Base-by-base conservation (phyloP, 805 yeast species). In the Metschnikowia colocasiae region DNA sequence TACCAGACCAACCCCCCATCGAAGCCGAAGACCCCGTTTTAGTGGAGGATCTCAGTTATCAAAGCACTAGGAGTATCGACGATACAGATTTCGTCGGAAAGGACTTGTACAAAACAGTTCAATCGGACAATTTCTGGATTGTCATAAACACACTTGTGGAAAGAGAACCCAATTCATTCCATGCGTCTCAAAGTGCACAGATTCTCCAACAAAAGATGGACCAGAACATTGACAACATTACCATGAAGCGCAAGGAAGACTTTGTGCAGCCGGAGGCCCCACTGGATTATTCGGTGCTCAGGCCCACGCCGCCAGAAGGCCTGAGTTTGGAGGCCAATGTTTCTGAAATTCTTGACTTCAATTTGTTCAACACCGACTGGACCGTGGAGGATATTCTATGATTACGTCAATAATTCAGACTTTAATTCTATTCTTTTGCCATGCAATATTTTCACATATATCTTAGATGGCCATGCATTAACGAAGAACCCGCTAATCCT, bases 111-210 rank as follows among this genome's bases (percentile, higher is more conserved):
- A 53, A 50, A 18, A 52, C 57, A 6, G 33, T 55, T 3, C 59
- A 55, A 27, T 52, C 59, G 2, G 59, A 55, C 40, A 54, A 54
- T 23, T 54, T 54, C 38, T 55, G 59, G 59, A 47, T 55, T 15
- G 39, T 46, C 26, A 37, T 47, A 33, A 53, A 49, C 44, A 39
- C 51, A 3, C 30, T 55, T 22, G 30, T 43, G 13, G 55, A 54
- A 22, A 35, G 50, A 13, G 55, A 50, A 19, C 48, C 47, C 19
- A 46, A 44, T 29, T 26, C 48, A n/a, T 42, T 38, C 18, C 43
- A 42, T 36, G 44, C 47, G 34, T 37, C 51, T 13, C 31, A 42
- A 27, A 34, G 35, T 25, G 25, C 26, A 5, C 38, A 42, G 15
- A 15, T 19, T 16, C 36, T 40, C 7, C 35, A 40, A 16, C 36